Percentiles rank a stretch among this genome's conserved stretches.
Evolutionary conservation across 192 early-diverging fungal species (phyloP).

Genomic region (Backusella tuberculispora): DNA sequence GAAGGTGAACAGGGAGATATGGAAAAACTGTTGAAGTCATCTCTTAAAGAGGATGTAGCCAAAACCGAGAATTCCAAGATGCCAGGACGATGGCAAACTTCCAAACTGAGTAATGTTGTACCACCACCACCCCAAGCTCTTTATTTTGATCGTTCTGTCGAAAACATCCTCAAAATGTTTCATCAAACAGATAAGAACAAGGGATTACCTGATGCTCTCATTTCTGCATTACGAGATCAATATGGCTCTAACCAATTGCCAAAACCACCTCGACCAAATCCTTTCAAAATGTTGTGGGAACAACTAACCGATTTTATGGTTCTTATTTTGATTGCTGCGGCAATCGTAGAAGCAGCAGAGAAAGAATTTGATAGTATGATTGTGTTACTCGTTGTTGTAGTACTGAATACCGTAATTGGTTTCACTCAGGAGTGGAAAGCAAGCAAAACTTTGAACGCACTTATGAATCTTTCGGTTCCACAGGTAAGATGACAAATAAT

Average conservation of each 20-base stretch:
- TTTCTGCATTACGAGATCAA: constrained; percentile 67
- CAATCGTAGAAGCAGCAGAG: constrained; percentile 81
- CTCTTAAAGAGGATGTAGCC: constrained; percentile 26
- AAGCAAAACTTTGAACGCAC: constrained; percentile 88
- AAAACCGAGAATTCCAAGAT: constrained; percentile 34
- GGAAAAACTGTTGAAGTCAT: constrained; percentile 24
- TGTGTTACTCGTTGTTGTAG: constrained; percentile 81
- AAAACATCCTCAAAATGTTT: constrained; percentile 86
- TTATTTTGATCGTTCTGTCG: constrained; percentile 94
- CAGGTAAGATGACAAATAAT: constrained; percentile 32
- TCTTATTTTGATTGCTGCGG: constrained; percentile 80
- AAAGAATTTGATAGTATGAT: constrained; percentile 48
- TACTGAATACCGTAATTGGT: constrained; percentile 89
- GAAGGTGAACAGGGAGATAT: constrained; percentile 52
- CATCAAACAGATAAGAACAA: constrained; percentile 58
- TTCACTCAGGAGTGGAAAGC: constrained; percentile 97
- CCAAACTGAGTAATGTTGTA: not conserved
- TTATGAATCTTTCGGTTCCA: constrained; percentile 84
- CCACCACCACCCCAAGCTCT: constrained; percentile 63
- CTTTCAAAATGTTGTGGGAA: constrained; percentile 76
- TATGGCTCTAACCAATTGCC: constrained; percentile 91
- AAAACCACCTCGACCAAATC: constrained; percentile 66
- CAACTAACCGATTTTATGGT: constrained; percentile 98
- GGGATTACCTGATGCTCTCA: constrained; percentile 65
- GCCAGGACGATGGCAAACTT: not conserved